Conservation (phyloP, 163 green algal species). For the Picocystis sp. region DNA sequence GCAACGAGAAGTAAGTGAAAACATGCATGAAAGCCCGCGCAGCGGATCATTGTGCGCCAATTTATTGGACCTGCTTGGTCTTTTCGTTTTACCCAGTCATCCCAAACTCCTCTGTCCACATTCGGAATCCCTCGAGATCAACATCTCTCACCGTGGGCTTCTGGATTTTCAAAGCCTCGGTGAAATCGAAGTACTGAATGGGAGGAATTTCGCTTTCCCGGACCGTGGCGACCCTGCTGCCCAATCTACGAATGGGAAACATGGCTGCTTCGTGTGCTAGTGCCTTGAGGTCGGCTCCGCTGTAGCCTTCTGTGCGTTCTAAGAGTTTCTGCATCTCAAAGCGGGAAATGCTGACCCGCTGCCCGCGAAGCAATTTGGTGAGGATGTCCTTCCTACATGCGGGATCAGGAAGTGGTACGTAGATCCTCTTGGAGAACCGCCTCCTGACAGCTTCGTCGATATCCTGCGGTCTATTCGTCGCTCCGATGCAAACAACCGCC, state of each 20-base stretch:
- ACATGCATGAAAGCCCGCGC: too few relatives aligned
- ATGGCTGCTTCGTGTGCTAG: constrained; percentile 6
- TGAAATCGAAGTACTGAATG: background rate
- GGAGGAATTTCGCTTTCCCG: background rate
- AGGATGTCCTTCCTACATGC: constrained; percentile 5
- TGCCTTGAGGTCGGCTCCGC: constrained; percentile 1
- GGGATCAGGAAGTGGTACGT: constrained; percentile 67
- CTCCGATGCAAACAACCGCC: constrained; percentile 31
- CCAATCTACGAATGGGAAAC: constrained; percentile 2
- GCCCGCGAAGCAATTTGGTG: constrained; percentile 1
- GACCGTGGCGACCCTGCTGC: background rate
- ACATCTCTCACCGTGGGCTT: constrained; percentile 1
- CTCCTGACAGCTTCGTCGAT: constrained; percentile 73
- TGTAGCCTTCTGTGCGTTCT: constrained; percentile 4
- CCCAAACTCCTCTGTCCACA: constrained; percentile 2
- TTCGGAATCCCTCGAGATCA: background rate
- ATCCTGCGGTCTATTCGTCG: constrained; percentile 93
- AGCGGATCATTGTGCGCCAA: background rate
- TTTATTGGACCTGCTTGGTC: background rate
- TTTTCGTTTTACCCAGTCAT: background rate
- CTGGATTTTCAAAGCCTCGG: background rate
- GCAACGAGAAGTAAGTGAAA: constrained; percentile 20
- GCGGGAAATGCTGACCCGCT: background rate
- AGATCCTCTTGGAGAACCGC: constrained; percentile 79
- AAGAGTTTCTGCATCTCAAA: background rate